A percentile compares a stretch with the other conserved stretches of the same genome.
These are phyloP conservation scores for Pichia sp. DNA, from an alignment of 1,139 yeast genomes.

Conservation along the genomic window DNA sequence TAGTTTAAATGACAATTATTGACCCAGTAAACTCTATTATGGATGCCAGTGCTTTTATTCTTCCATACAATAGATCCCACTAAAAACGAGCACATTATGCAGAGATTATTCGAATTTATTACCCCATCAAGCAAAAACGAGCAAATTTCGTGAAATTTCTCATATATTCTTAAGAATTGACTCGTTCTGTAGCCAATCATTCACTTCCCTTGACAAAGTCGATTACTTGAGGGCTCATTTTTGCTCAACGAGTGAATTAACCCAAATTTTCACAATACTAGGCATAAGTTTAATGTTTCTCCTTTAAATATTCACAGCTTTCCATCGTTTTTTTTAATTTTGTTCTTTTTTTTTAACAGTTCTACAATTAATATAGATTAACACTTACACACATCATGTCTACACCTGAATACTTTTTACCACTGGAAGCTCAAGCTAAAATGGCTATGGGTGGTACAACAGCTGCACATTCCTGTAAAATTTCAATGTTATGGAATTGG, in stretches of 20 bases:
- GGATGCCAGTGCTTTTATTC: not conserved
- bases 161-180: not conserved
- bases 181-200: not conserved
- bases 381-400: not conserved
- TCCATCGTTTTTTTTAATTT: not conserved
- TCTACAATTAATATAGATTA: not conserved
- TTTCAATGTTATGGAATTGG: conserved; percentile 50
- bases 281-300: not conserved
- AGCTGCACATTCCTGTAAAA: conserved; percentile 15
- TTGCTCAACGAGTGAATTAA: not conserved
- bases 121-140: not conserved
- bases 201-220: not conserved
- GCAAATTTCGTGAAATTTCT: not conserved
- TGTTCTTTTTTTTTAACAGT: not conserved
- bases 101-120: not conserved
- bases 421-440: conserved; percentile 11
- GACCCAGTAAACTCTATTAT: not conserved
- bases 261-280: not conserved
- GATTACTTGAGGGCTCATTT: not conserved
- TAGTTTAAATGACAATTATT: not conserved
- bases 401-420: conserved; percentile 3
- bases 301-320: not conserved
- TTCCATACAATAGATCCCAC: not conserved
- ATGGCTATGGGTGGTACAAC: conserved; percentile 13
- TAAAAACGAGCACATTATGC: not conserved